Conservation (phyloP, 2,329 filamentous ascomycete species). For the Karstenula rhodostoma region DNA sequence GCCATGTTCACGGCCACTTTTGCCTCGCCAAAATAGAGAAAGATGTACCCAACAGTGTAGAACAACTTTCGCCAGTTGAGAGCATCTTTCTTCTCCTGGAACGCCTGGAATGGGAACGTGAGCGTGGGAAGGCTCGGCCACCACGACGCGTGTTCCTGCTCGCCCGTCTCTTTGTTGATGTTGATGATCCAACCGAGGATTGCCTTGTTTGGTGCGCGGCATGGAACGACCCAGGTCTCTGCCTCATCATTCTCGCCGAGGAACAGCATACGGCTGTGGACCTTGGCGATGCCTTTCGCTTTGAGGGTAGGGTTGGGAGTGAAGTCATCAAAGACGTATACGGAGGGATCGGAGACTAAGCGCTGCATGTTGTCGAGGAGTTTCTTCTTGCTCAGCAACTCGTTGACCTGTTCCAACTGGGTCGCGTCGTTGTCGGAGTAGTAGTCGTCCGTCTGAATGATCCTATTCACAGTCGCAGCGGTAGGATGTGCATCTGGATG, state of each 20-base stretch:
- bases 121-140: not conserved
- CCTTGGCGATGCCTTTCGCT: not conserved
- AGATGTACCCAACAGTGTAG: conserved; percentile 4
- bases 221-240: not conserved
- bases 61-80: not conserved
- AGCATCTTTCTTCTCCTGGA: not conserved
- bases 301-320: not conserved
- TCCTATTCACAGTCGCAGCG: not conserved
- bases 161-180: not conserved
- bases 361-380: not conserved
- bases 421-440: not conserved
- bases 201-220: conserved; percentile 2
- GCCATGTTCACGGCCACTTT: conserved; percentile 1
- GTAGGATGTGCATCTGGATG: not conserved
- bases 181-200: not conserved
- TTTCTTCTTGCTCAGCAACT: not conserved
- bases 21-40: not conserved
- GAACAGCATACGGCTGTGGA: not conserved
- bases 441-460: not conserved
- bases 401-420: conserved; percentile 1
- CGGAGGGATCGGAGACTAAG: not conserved
- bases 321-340: not conserved
- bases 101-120: conserved; percentile 3
- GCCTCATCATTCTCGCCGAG: not conserved
- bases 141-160: not conserved